phyloP scores from a whole-genome alignment of 768 basidiomycete species.

The Leccinellum albellum region DNA sequence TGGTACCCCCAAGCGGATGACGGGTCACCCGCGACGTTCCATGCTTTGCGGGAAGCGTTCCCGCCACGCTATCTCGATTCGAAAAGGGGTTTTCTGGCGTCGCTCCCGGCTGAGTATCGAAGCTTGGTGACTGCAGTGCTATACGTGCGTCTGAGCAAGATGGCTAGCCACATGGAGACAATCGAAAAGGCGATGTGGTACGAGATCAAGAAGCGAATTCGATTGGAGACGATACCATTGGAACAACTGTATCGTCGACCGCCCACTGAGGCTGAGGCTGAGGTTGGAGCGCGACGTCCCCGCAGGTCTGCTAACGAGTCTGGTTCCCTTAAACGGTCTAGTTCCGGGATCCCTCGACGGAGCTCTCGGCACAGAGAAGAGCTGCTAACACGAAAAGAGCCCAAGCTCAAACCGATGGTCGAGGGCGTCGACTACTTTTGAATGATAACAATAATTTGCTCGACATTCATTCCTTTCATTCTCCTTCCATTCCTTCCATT shows the following conservation, averaged over 20 bases:
- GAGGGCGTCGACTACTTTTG: conserved; percentile 34
- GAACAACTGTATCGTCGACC: conserved; percentile 18
- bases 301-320: conserved; percentile 4
- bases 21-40: conserved; percentile 27
- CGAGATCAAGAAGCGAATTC: conserved; percentile 36
- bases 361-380: not conserved
- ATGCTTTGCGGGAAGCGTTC: conserved; percentile 38
- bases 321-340: conserved; percentile 2
- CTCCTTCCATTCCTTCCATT: not conserved
- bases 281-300: not conserved
- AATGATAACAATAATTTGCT: conserved; percentile 13
- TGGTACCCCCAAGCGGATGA: conserved; percentile 27
- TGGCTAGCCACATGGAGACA: conserved; percentile 37
- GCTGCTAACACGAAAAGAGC: not conserved
- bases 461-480: not conserved
- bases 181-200: conserved; percentile 34
- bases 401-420: conserved; percentile 14
- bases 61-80: conserved; percentile 35
- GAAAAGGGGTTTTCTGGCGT: conserved; percentile 31
- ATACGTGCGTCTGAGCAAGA: conserved; percentile 30
- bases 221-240: conserved; percentile 20
- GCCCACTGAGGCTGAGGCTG: not conserved
- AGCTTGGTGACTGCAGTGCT: conserved; percentile 33
- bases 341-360: conserved; percentile 4
- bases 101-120: conserved; percentile 37